Conservation (phyloP, 345 rosid species). For the Dovyalis caffra region DNA sequence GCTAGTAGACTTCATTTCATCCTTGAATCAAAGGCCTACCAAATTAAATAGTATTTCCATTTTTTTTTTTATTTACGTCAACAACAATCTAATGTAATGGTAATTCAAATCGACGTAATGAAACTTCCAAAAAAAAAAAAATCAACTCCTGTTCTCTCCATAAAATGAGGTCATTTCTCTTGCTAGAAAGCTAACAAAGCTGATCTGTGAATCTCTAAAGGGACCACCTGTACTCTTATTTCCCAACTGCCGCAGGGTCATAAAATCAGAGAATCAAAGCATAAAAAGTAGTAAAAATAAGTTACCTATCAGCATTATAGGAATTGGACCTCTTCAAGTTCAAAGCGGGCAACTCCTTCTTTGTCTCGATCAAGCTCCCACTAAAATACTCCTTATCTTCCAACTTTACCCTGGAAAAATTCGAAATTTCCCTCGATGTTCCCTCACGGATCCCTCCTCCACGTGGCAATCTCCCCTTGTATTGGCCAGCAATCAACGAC, state of each 20-base stretch:
- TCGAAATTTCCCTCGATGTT: slow-evolving; percentile 32
- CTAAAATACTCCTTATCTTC: slow-evolving; percentile 91
- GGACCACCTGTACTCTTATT: not conserved
- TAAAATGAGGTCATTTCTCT: too few relatives aligned
- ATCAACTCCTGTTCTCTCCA: too few relatives aligned
- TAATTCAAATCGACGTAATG: not conserved
- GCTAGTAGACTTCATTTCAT: too few relatives aligned
- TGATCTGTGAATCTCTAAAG: not conserved
- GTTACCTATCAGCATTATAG: slow-evolving; percentile 76
- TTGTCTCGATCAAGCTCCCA: slow-evolving; percentile 87
- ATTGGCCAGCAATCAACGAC: slow-evolving; percentile 42
- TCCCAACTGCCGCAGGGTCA: not conserved
- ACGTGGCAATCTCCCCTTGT: slow-evolving; percentile 48
- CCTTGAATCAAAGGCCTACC: not conserved
- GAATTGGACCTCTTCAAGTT: slow-evolving; percentile 84
- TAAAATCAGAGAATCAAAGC: not conserved
- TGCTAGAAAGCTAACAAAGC: too few relatives aligned
- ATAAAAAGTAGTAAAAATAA: not conserved
- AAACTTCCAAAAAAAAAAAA: too few relatives aligned
- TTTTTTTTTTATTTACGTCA: not conserved
- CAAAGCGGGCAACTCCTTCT: slow-evolving; percentile 50
- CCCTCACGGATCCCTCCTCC: slow-evolving; percentile 43
- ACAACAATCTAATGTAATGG: too few relatives aligned
- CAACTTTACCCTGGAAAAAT: slow-evolving; percentile 52
- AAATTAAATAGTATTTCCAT: not conserved